Evolutionary conservation across 148 eudicot genomes (phyloP).

Genomic region (Dysphania ambrosioides): DNA sequence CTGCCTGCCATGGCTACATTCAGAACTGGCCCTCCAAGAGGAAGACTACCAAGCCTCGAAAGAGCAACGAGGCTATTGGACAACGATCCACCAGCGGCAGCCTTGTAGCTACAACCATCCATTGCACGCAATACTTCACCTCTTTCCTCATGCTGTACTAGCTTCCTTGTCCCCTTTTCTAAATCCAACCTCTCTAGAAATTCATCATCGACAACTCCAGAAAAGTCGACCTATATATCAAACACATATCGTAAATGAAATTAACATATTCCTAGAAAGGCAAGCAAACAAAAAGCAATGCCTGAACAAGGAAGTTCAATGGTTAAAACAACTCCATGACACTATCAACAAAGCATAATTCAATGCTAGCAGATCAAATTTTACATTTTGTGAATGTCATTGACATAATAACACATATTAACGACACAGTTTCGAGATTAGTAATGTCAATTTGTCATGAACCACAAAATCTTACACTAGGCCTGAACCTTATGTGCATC

Average conservation of each 20-base stretch:
- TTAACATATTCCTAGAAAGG: not conserved
- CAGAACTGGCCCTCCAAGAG: conserved; percentile 55
- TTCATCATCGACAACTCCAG: conserved; percentile 80
- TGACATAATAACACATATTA: too few species aligned
- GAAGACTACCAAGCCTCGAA: conserved; percentile 88
- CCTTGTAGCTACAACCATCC: conserved; percentile 99
- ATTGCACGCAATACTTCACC: conserved; percentile 86
- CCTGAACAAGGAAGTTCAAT: not conserved
- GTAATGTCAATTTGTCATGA: not conserved
- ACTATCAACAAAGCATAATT: too few species aligned
- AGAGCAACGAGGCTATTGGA: conserved; percentile 95
- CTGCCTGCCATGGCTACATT: conserved; percentile 97
- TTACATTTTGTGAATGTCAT: too few species aligned
- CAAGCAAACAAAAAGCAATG: not conserved
- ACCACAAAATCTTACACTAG: not conserved
- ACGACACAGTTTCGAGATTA: too few species aligned
- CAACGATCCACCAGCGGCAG: conserved; percentile 98
- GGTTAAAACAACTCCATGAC: not conserved
- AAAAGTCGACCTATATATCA: conserved; percentile 74
- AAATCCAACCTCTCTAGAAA: conserved; percentile 71
- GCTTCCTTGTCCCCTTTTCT: conserved; percentile 84
- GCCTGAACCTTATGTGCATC: not conserved
- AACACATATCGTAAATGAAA: not conserved
- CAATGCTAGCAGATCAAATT: too few species aligned
- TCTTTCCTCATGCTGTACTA: conserved; percentile 91